Evolutionary conservation across 225 moss, liverwort and hornwort genomes (phyloP), one percentile per base, ranked within the genome.

Genomic region (Physcomitrellopsis africana): DNA sequence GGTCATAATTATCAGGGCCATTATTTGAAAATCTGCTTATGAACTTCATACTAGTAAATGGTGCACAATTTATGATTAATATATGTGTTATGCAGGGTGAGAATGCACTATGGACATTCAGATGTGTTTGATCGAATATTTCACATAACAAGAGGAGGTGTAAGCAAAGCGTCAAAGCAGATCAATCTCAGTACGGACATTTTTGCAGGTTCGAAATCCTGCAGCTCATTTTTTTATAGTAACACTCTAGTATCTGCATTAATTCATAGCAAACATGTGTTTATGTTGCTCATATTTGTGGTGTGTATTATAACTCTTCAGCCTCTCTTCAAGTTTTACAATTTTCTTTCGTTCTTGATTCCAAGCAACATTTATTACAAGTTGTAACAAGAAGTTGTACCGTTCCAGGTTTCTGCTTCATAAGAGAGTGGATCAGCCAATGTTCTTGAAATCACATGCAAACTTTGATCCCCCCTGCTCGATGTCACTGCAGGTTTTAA

Each of bases 81-180:
- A 3, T 46, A 16, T 61, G 27, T 68, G 18, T 10, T 73, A n/a
- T 83, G 59, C 83, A 88, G 88, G 76, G 86, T 89, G 60, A 86
- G 89, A 79, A 89, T 89, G 89, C 86, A 89, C 70, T 89, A 89
- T 59, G 89, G 89, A 51, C 89, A 89, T 86, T 81, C 89, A 69
- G 89, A 89, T 78, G 83, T 82, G 32, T 80, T 78, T 82, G 62
- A 82, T 60, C 83, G 88, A 45, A 82, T 88, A 63, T 88, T 88
- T 47, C 88, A 88, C 23, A 81, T 88, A 65, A 85, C 88, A 45
- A 85, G 88, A 70, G 88, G 88, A 57, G 88, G 88, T 60, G 81
- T 88, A 45, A 88, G 88, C 71, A 88, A 88, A 70, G 20, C 88
- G 10, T 88, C 88, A 16, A 88, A 80, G 67, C 85, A 85, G 65